These are phyloP conservation scores for Epicoccum nigrum DNA, from an alignment of 2,329 filamentous ascomycete species.

Conservation along the genomic window DNA sequence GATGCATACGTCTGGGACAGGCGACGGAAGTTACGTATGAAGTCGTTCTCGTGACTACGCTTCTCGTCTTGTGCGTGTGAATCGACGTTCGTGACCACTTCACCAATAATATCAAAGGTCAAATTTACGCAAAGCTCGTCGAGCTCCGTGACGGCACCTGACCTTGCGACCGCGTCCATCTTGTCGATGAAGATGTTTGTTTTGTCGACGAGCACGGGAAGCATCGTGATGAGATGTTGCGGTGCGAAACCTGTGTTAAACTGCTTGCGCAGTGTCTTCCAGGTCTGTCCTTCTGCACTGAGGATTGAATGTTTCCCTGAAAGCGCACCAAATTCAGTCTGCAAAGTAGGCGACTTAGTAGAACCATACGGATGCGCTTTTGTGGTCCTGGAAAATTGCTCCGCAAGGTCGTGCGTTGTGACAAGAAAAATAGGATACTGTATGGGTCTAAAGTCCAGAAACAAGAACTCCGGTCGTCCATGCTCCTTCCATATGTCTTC, in stretches of 20 bases:
- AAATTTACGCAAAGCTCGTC: conserved; percentile 40
- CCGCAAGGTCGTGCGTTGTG: conserved; percentile 42
- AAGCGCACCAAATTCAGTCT: conserved; percentile 21
- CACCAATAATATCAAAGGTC: conserved; percentile 47
- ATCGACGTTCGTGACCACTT: conserved; percentile 38
- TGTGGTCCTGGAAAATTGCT: conserved; percentile 39
- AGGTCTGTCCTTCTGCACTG: conserved; percentile 30
- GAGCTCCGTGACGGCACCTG: conserved; percentile 33
- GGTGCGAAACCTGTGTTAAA: conserved; percentile 49
- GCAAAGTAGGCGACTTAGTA: conserved; percentile 44
- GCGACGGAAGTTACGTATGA: conserved; percentile 32
- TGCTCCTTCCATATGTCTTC: conserved; percentile 34
- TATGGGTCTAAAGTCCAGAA: conserved; percentile 42
- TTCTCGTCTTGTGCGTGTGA: conserved; percentile 36
- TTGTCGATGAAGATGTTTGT: conserved; percentile 40
- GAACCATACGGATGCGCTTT: conserved; percentile 40
- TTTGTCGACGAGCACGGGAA: conserved; percentile 46
- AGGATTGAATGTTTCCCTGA: conserved; percentile 42
- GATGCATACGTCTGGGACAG: conserved; percentile 28
- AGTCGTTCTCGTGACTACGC: conserved; percentile 24
- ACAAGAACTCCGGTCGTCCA: conserved; percentile 35
- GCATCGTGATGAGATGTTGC: conserved; percentile 43
- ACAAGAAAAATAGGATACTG: conserved; percentile 34
- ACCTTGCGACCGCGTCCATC: conserved; percentile 35
- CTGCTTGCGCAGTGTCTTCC: conserved; percentile 44